A percentile compares a stretch with the other conserved stretches of the same genome.
phyloP scores from a whole-genome alignment of 1,284 basidiomycete species.

The Heterobasidion irregulare region DNA sequence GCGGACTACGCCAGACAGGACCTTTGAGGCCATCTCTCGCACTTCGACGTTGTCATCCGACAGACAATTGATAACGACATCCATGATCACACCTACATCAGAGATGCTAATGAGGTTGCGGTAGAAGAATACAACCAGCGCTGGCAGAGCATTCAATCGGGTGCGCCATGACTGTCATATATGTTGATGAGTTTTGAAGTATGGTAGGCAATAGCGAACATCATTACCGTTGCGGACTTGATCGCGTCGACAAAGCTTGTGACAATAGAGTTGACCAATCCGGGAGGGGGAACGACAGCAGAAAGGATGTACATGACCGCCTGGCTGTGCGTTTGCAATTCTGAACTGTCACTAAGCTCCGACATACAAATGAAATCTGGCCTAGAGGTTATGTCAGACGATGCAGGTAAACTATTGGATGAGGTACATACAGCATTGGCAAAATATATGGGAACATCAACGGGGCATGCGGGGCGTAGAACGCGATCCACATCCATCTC shows the following conservation, averaged over 20 bases:
- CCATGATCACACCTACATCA: conserved; percentile 65
- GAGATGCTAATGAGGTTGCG: conserved; percentile 77
- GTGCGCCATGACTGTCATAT: conserved; percentile 66
- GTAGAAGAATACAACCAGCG: conserved; percentile 78
- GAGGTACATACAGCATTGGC: conserved; percentile 57
- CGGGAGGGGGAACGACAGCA: conserved; percentile 53
- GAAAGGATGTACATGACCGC: conserved; percentile 72
- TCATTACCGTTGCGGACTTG: conserved; percentile 56
- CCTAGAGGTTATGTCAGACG: conserved; percentile 24
- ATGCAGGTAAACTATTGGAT: not conserved
- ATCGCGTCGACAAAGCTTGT: conserved; percentile 57
- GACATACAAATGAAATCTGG: conserved; percentile 76
- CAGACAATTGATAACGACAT: conserved; percentile 76
- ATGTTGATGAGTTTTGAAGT: not conserved
- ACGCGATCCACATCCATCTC: conserved; percentile 73
- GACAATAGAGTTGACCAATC: conserved; percentile 53
- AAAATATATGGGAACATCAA: conserved; percentile 70
- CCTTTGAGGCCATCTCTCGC: conserved; percentile 87
- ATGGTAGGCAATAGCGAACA: not conserved
- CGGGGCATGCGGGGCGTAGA: conserved; percentile 59
- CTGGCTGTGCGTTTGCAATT: conserved; percentile 64
- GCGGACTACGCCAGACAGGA: conserved; percentile 84
- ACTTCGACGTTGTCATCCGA: conserved; percentile 92
- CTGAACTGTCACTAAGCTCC: conserved; percentile 72
- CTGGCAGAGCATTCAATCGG: conserved; percentile 65